Conservation (phyloP, 768 basidiomycete genomes). For the Dendrothele bispora region DNA sequence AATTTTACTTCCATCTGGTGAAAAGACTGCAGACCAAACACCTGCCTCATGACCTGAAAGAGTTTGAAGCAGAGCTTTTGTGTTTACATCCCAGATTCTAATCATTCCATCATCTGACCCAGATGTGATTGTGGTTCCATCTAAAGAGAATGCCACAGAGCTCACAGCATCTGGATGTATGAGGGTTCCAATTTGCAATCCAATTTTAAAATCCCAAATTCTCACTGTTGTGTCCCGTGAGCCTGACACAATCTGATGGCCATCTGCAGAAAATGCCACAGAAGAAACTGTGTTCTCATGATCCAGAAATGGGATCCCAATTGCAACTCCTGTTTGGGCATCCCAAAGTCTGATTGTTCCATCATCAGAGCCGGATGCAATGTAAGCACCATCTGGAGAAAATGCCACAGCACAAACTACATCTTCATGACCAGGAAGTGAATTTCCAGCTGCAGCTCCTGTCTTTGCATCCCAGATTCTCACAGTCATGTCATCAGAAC, state of each 20-base stretch:
- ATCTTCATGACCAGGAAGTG: neutral
- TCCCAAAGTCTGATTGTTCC: neutral
- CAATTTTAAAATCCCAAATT: neutral
- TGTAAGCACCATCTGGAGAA: neutral
- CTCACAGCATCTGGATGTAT: neutral
- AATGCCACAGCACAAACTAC: neutral
- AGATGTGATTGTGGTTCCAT: neutral
- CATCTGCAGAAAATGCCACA: neutral
- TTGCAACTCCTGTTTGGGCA: neutral
- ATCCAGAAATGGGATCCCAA: neutral
- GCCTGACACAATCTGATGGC: neutral
- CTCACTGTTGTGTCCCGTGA: neutral
- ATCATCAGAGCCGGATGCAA: neutral
- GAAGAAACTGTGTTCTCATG: neutral
- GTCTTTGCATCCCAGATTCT: slow-evolving; percentile 50
- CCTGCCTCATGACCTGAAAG: too few relatives aligned
- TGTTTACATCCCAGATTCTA: neutral
- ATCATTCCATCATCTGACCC: neutral
- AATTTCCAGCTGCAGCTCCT: slow-evolving; percentile 22
- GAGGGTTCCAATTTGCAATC: neutral
- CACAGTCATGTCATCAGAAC: slow-evolving; percentile 53
- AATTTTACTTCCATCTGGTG: too few relatives aligned
- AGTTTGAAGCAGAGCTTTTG: too few relatives aligned
- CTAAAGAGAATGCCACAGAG: neutral
- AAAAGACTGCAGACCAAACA: too few relatives aligned